Conservation (phyloP, 257 asterid species). For the Nicotiana obtusifolia region DNA sequence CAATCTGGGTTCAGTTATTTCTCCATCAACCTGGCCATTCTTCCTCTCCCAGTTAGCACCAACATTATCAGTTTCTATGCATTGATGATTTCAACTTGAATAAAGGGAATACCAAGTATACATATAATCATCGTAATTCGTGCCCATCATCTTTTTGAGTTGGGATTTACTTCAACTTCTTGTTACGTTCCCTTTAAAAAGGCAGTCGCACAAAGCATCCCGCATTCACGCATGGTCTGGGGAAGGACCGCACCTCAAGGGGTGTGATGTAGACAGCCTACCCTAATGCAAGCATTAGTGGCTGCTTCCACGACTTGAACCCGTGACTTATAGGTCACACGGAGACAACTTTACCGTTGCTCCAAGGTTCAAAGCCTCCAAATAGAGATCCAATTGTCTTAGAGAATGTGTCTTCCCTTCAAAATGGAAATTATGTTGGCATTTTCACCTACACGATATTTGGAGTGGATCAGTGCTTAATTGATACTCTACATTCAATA, state of each 20-base stretch:
- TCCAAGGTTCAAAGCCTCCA: not conserved
- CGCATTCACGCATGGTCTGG: too few relatives aligned
- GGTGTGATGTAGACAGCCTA: too few relatives aligned
- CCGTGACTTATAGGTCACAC: too few relatives aligned
- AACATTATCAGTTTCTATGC: not conserved
- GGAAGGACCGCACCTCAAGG: too few relatives aligned
- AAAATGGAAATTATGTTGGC: not conserved
- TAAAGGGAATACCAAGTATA: not conserved
- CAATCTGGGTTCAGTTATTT: not conserved
- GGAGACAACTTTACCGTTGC: too few relatives aligned
- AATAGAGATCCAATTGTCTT: not conserved
- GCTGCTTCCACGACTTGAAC: too few relatives aligned
- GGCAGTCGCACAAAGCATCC: too few relatives aligned
- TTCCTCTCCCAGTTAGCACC: not conserved
- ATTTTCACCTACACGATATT: not conserved
- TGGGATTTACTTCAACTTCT: not conserved
- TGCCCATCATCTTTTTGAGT: not conserved
- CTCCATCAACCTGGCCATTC: not conserved
- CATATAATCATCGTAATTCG: not conserved
- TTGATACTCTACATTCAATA: not conserved
- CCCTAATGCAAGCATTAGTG: too few relatives aligned
- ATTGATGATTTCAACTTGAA: not conserved
- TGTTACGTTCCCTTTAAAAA: not conserved
- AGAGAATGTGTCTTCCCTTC: not conserved
- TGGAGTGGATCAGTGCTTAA: not conserved